Base-by-base conservation (phyloP, 140 eudicot genomes). In the Senecio squalidus region DNA sequence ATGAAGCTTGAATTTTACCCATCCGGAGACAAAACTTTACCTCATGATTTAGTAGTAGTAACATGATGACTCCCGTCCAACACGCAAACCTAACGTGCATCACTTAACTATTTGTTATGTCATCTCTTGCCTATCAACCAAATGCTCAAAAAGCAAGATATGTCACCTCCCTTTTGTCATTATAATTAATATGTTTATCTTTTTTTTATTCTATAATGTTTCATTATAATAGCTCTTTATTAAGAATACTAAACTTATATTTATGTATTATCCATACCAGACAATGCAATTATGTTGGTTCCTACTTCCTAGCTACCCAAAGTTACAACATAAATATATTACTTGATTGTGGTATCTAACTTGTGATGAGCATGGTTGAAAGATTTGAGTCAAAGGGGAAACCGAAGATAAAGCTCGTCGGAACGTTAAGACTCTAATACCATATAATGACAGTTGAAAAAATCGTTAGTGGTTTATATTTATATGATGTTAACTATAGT, bases 81-180 rank as follows among this genome's bases (percentile, higher is more conserved):
- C 81, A 76, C 81, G 81, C 76, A 63, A 76, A 73, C 81, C 73
- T 71, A 68, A 75, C 80, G 70, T 75, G 76, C 76, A 46, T 60
- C 74, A 43, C 72, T 62, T 68, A 54, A 68, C 62, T 63, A 48
- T 14, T 60, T 34, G 48, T 55, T 55, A 61, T 46, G 72, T 64
- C 77, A 62, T 55, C 76, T 55, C 60, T 38, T 29, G 26, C 69
- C 43, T 72, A 62, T 56, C 53, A 64, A 58, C 67, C 48, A 21
- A 71, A 55, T 24, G 36, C 69, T 61, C 46, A 13, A 20, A 72
- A 72, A 65, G 55, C 70, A 59, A 74, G 21, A 45, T 22, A 73
- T 46, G 69, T 70, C 69, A 70, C 75, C 69, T 27, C 56, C 52
- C 50, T 51, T 59, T 70, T 70, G 48, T 50, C 68, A 28, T 44